Base-by-base conservation (phyloP, 352 stramenopile species). In the Pythium sukuiense region DNA sequence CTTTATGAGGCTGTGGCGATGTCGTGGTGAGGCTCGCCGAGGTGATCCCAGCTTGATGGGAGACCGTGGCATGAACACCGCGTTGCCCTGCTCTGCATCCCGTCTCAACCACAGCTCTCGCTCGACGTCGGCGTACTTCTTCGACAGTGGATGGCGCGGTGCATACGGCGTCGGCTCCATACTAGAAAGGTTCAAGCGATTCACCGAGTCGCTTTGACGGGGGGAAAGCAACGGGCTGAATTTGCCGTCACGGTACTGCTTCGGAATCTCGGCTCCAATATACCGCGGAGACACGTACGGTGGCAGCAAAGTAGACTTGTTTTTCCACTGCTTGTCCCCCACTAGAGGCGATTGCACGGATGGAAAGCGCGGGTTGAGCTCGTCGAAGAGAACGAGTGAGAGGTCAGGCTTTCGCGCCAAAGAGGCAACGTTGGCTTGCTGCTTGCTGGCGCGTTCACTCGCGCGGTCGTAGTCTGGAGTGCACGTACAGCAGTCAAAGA, bases 301-400 rank as follows among this genome's bases (percentile, higher is more conserved):
- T 1, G 77, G 74, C 6, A 90, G 58, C 39, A 90, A 32, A 9
- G 72, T 65, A 0, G 78, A 79, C 48, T 78, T 76, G 53, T 77
- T 74, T 43, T 81, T 76, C 81, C 81, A 90, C 67, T 88, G 79
- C 59, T 73, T 72, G 2, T 79, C 76, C 33, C 50, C 61, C 29
- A 78, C 61, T 37, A 73, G 69, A 13, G 77, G 76, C 8, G 76
- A 76, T 14, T 80, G 71, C n/a, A 88, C 71, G 0, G 81, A 90
- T 20, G 81, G 81, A 41, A 90, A 90, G 3, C 78, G 78, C 24
- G 81, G 80, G 32, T 90, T 90, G 11, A 87, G 67, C 55, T 90
- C 74, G 9, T 81, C 69, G 60, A 76, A 88, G 7, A 75, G 29
- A 0, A 56, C 63, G 5, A 81, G 55, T 12, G 70, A 63, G 3